Percentiles rank a stretch among this genome's conserved stretches.
Evolutionary conservation across 345 rosid genomes (phyloP).

Genomic region (Moringa oleifera): DNA sequence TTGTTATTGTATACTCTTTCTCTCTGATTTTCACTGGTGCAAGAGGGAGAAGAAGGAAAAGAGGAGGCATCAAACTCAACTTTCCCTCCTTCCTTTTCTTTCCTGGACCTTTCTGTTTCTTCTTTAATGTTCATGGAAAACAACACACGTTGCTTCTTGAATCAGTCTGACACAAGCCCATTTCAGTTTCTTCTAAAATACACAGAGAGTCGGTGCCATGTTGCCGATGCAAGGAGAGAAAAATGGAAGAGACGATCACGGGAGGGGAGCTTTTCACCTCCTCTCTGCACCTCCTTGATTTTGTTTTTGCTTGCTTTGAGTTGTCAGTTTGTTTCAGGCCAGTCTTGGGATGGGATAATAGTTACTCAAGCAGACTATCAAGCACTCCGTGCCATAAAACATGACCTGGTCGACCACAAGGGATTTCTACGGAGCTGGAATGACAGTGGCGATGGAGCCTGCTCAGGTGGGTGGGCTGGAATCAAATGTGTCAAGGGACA

Average conservation of each 20-base stretch:
- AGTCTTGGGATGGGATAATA: constrained; percentile 55
- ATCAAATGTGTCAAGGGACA: constrained; percentile 86
- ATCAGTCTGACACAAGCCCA: constrained; percentile 15
- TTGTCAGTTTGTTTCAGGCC: constrained; percentile 40
- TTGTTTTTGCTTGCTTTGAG: constrained; percentile 27
- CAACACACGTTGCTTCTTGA: constrained; percentile 9
- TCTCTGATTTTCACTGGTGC: constrained; percentile 12
- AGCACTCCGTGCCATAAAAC: constrained; percentile 67
- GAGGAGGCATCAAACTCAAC: background rate
- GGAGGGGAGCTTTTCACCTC: background rate
- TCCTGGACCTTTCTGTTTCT: constrained; percentile 14
- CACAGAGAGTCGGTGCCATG: background rate
- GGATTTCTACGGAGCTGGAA: constrained; percentile 80
- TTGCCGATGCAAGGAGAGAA: background rate
- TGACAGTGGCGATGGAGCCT: constrained; percentile 45
- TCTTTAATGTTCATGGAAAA: constrained; percentile 33
- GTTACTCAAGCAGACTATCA: constrained; percentile 65
- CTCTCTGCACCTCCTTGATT: constrained; percentile 20
- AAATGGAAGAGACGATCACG: constrained; percentile 5
- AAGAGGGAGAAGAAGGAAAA: constrained; percentile 12
- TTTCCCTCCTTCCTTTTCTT: constrained; percentile 9
- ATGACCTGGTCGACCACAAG: constrained; percentile 54
- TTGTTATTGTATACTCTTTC: constrained; percentile 4
- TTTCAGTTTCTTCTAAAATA: constrained; percentile 13
- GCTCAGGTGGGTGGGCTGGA: constrained; percentile 89